phyloP scores from a whole-genome alignment of 345 rosid species.

The Linum usitatissimum region DNA sequence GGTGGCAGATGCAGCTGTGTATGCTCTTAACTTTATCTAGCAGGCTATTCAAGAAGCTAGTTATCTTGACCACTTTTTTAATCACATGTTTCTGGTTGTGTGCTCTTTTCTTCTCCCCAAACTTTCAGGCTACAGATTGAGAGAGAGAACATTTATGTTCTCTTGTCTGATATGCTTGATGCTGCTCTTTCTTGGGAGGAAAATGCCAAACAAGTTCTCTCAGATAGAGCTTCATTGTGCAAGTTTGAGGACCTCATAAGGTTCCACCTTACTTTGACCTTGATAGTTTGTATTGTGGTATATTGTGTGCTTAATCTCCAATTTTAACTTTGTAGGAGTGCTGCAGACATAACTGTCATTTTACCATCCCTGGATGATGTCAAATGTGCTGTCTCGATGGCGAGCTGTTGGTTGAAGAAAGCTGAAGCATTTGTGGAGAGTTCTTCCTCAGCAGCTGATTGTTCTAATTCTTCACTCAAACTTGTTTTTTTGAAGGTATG shows the following conservation, averaged over 20 bases:
- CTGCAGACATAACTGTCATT: conserved; percentile 40
- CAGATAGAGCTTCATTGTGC: conserved; percentile 42
- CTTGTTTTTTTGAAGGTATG: conserved; percentile 60
- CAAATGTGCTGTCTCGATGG: conserved; percentile 34
- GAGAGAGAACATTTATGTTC: conserved; percentile 43
- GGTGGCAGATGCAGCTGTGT: conserved; percentile 50
- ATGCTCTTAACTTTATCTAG: conserved; percentile 16
- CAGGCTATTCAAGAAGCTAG: background rate
- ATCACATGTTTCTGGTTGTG: background rate
- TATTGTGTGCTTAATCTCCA: conserved; percentile 9
- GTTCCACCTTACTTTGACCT: conserved; percentile 24
- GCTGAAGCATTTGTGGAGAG: conserved; percentile 43
- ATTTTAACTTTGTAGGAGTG: conserved; percentile 40
- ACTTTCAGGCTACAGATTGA: conserved; percentile 53
- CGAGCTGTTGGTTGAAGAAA: conserved; percentile 63
- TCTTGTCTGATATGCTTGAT: conserved; percentile 39
- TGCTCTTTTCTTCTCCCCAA: conserved; percentile 8
- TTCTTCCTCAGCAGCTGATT: conserved; percentile 16
- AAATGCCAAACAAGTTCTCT: conserved; percentile 45
- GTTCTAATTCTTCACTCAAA: conserved; percentile 36
- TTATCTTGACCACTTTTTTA: background rate
- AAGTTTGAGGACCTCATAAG: conserved; percentile 66
- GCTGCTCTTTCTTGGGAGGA: conserved; percentile 66
- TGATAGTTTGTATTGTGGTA: background rate
- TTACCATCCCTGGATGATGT: conserved; percentile 49